phyloP scores from a whole-genome alignment of 192 early-diverging fungal genomes.

The Funneliformis geosporum region DNA sequence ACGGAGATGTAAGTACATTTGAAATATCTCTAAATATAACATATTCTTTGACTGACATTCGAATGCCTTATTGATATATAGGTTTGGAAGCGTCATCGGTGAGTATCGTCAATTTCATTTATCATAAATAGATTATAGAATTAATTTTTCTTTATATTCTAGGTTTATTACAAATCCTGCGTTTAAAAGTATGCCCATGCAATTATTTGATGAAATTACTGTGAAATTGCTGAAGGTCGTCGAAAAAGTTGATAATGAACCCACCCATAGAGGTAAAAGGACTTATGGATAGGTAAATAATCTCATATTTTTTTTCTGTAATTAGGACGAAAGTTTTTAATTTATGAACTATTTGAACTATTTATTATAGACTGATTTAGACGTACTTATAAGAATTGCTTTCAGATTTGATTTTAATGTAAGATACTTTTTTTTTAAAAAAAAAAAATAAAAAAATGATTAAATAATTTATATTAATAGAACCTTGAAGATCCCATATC shows the following conservation, averaged over 20 bases:
- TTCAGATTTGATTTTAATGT: background rate
- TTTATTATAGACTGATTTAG: background rate
- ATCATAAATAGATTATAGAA: background rate
- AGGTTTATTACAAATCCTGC: background rate
- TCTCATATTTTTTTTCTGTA: no score
- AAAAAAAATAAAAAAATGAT: no score
- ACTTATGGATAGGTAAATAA: background rate
- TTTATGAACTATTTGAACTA: no score
- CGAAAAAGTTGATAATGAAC: background rate
- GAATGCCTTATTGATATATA: background rate
- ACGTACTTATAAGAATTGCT: background rate
- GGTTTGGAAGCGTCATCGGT: background rate
- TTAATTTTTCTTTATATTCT: background rate
- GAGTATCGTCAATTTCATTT: background rate
- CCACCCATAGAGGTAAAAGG: background rate
- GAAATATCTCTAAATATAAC: background rate
- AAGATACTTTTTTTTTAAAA: background rate
- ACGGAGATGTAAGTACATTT: background rate
- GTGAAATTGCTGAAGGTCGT: background rate
- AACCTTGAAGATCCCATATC: background rate
- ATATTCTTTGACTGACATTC: background rate
- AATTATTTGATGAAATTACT: background rate
- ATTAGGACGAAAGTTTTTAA: no score
- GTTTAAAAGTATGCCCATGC: background rate
- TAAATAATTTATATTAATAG: background rate